These are phyloP conservation scores for Thelephora terrestris DNA, from an alignment of 1,284 basidiomycete genomes.

Conservation along the genomic window DNA sequence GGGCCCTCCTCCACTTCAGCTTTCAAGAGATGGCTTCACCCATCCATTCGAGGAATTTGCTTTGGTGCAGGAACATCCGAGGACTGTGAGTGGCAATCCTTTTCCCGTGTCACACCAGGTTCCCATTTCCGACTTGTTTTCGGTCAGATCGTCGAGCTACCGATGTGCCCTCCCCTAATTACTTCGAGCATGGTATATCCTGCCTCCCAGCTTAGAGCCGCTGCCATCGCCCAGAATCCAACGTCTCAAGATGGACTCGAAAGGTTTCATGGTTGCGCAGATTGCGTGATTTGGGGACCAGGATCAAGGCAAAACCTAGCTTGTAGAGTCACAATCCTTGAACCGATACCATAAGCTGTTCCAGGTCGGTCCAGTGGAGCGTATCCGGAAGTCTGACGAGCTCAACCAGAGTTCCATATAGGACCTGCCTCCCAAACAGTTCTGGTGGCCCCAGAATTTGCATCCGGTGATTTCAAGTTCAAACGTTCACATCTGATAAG, in stretches of 20 bases:
- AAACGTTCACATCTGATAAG: background rate
- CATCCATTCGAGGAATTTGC: background rate
- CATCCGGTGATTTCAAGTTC: background rate
- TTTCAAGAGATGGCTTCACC: too few relatives aligned
- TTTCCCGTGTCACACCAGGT: too few relatives aligned
- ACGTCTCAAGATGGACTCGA: constrained; percentile 45
- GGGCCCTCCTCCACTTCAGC: too few relatives aligned
- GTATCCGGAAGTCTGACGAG: constrained; percentile 36
- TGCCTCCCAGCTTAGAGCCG: constrained; percentile 15
- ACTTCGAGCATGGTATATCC: too few relatives aligned
- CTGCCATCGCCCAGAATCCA: too few relatives aligned
- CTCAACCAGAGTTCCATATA: background rate
- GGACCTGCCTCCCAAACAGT: constrained; percentile 7
- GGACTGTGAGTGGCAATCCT: background rate
- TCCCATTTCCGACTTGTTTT: too few relatives aligned
- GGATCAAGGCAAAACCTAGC: too few relatives aligned
- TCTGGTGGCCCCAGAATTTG: background rate
- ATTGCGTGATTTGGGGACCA: constrained; percentile 29
- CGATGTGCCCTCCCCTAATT: too few relatives aligned
- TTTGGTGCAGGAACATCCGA: background rate
- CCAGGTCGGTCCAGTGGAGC: constrained; percentile 26
- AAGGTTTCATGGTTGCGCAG: constrained; percentile 37
- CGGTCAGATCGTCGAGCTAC: constrained; percentile 9
- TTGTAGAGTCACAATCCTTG: too few relatives aligned
- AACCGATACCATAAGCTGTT: background rate